phyloP scores from a whole-genome alignment of 1,284 basidiomycete species.

The Ustilago hordei region DNA sequence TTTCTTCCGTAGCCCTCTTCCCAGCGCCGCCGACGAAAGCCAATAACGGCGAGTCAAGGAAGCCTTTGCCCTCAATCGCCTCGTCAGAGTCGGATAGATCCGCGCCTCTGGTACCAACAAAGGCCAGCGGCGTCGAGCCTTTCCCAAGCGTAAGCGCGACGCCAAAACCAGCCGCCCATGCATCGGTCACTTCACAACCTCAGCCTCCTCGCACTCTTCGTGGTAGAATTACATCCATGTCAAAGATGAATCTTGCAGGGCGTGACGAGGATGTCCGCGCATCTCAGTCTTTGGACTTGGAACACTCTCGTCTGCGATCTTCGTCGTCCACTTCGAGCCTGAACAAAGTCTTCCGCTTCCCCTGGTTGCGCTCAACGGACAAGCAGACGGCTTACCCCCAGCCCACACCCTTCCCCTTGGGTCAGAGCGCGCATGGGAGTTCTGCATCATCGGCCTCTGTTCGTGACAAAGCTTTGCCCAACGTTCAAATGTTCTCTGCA shows the following conservation, averaged over 20 bases:
- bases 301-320: slow-evolving; percentile 25
- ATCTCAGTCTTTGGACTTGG: background rate
- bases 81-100: slow-evolving; percentile 6
- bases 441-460: slow-evolving; percentile 6
- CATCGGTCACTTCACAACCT: background rate
- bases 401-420: slow-evolving; percentile 24
- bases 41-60: background rate
- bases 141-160: slow-evolving; percentile 5
- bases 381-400: slow-evolving; percentile 20
- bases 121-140: background rate
- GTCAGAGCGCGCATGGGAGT: slow-evolving; percentile 14
- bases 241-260: slow-evolving; percentile 13
- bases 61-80: slow-evolving; percentile 7
- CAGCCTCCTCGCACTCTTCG: slow-evolving; percentile 19
- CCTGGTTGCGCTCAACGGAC: slow-evolving; percentile 30
- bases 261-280: slow-evolving; percentile 4
- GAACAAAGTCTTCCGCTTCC: slow-evolving; percentile 47
- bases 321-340: slow-evolving; percentile 36
- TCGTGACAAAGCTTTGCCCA: slow-evolving; percentile 18
- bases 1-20: slow-evolving; percentile 6
- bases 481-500: slow-evolving; percentile 15
- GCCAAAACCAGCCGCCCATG: background rate
- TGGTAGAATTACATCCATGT: slow-evolving; percentile 28
- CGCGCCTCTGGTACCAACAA: slow-evolving; percentile 20
- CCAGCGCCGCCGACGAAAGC: slow-evolving; percentile 13